Base-by-base conservation (phyloP, 257 asterid species). In the Solanum chmielewskii region DNA sequence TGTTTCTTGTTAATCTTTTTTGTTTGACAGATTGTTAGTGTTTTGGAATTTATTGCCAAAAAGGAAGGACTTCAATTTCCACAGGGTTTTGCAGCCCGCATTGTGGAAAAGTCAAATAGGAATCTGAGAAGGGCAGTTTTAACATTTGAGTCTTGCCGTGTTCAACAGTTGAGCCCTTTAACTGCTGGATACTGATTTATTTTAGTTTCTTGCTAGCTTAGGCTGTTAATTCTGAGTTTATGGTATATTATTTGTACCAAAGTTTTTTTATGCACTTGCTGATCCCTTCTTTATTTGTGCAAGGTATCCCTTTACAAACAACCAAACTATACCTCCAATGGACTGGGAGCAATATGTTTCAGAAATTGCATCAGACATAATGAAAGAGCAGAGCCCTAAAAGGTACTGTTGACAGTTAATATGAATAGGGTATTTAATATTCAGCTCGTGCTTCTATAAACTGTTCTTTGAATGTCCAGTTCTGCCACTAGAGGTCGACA, bases 291-390 rank as follows among this genome's bases (percentile, higher is more conserved):
- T 45, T 75, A 82, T 86, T 74, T 83, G 76, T 86, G 86, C 11
- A 88, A 97, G 99, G 96, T 97, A 95, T 91, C 99, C 99, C 88
- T 97, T 95, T 85, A 86, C 94, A 47, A 85, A 84, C 88, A 95
- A 91, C 90, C 99, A 95, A 90, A 92, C 91, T 21, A 94, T 95
- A 89, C 92, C 98, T 44, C 96, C 95, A 25, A 97, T 95, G 99
- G 99, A 97, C 87, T 97, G 99, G 99, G 99, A 97, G 91, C 97
- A 94, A 92, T 97, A 94, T 89, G 93, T 97, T 87, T 90, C 98
- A 83, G 97, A 95, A 90, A 94, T 97, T 83, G 98, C 98, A 49
- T 92, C 97, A 88, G 96, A 94, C 93, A 95, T 97, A 83, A 91
- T 97, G 89, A 96, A 95, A 90, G 99, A 97, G 92, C 99, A 97